Base-by-base conservation (phyloP, 176 grass and related monocot species). In the Carex scoparia region DNA sequence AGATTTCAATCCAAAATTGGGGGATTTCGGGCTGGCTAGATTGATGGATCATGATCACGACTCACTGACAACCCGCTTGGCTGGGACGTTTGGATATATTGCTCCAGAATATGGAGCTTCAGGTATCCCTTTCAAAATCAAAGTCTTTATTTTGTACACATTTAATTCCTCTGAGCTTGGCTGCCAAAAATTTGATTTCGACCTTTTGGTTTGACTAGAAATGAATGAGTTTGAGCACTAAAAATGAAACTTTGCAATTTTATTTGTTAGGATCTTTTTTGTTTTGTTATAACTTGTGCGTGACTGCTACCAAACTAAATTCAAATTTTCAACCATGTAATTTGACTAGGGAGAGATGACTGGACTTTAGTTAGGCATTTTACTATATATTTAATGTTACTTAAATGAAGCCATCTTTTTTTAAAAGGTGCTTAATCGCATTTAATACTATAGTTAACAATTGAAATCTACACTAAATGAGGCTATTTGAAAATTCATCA, bases 1-100 rank as follows among this genome's bases (percentile, higher is more conserved):
- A 0, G 61, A 83, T 15, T 79, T 90, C 68, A 62, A 69, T 16
- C 82, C 85, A 2, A 94, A 88, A 81, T 66, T 83, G 37, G 80
- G 80, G 6, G 61, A 83, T 54, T 83, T 83, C 1, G 80, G 80
- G 10, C 48, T 83, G 80, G 80, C 80, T 49, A 42, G 80, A 67
- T 54, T 83, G 80, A 83, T 83, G 80, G 80, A 83, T 67, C 80
- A 83, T 83, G 80, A 83, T 67, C 19, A 67, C 19, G 80, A 18
- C 23, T 83, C 80, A 9, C 62, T 83, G 38, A 83, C 80, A 37
- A 83, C 80, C 40, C 80, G 80, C 46, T 66, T 83, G 60, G 80
- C 80, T 31, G 80, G 80, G 40, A 83, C 80, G 4, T 83, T 83
- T 55, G 80, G 80, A 16, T 83, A 83, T 54, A 83, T 83, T 8